Evolutionary conservation across 1,284 basidiomycete species (phyloP).

Genomic region (Amylostereum areolatum): DNA sequence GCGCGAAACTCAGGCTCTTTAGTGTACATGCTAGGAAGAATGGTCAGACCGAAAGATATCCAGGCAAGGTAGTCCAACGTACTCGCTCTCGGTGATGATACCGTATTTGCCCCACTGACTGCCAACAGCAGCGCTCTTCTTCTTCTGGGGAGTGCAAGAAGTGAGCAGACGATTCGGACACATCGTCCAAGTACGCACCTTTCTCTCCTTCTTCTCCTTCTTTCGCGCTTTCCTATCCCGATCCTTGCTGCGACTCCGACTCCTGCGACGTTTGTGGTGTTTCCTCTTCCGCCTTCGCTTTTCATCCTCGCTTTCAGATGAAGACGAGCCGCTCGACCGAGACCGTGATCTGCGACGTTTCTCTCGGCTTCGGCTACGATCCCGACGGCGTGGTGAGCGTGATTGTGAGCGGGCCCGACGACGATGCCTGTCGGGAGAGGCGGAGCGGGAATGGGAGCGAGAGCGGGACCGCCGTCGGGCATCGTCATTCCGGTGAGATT

Average conservation of each 20-base stretch:
- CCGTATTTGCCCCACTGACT: constrained; percentile 86
- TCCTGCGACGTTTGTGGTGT: constrained; percentile 27
- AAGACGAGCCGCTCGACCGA: constrained; percentile 7
- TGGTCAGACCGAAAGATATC: background rate
- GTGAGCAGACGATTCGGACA: background rate
- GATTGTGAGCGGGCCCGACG: too few species aligned
- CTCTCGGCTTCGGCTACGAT: too few species aligned
- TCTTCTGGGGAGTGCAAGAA: constrained; percentile 26
- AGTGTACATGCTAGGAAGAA: constrained; percentile 58
- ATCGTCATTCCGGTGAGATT: constrained; percentile 1
- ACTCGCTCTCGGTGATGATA: constrained; percentile 80
- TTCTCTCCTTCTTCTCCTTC: constrained; percentile 65
- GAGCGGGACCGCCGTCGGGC: background rate
- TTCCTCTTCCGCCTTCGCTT: constrained; percentile 1
- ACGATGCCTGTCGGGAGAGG: too few species aligned
- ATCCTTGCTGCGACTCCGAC: constrained; percentile 43
- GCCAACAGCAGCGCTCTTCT: constrained; percentile 52
- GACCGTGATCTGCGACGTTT: too few species aligned
- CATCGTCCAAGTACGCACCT: constrained; percentile 28
- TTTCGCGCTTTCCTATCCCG: constrained; percentile 55
- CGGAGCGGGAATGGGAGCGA: constrained; percentile 3
- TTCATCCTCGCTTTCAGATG: background rate
- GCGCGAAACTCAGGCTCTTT: constrained; percentile 81
- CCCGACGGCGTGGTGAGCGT: too few species aligned
- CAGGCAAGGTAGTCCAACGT: constrained; percentile 26